Percentiles rank a stretch among this genome's conserved stretches.
Conservation (phyloP, 495 filamentous ascomycete species). For the Tetracladium setigerum region DNA sequence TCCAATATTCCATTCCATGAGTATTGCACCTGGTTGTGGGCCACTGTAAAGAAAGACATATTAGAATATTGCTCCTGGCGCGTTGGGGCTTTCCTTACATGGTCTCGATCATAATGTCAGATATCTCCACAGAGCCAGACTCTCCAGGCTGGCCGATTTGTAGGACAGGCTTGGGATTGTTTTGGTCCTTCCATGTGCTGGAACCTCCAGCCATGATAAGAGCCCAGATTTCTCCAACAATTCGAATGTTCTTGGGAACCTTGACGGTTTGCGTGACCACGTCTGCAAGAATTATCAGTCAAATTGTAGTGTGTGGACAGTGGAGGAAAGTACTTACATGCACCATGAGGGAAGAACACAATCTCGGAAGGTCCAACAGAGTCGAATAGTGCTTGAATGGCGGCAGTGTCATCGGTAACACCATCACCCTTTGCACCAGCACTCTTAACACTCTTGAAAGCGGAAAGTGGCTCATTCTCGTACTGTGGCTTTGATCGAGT, state of each 20-base stretch:
- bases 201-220: conserved; percentile 75
- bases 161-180: conserved; percentile 63
- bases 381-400: conserved; percentile 65
- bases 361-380: conserved; percentile 52
- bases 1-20: conserved; percentile 87
- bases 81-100: conserved; percentile 19
- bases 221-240: conserved; percentile 89
- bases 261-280: conserved; percentile 76
- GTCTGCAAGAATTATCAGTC: neutral
- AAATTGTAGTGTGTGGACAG: too few species aligned
- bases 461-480: conserved; percentile 42
- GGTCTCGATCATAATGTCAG: conserved; percentile 74
- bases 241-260: conserved; percentile 68
- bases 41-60: conserved; percentile 26
- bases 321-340: conserved; percentile 39
- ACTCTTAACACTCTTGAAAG: conserved; percentile 69
- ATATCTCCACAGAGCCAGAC: conserved; percentile 72
- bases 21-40: conserved; percentile 74
- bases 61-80: too few species aligned
- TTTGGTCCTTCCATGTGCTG: conserved; percentile 58
- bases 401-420: conserved; percentile 56
- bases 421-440: conserved; percentile 78
- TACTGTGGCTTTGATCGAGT: conserved; percentile 72
- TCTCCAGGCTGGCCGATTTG: conserved; percentile 77
- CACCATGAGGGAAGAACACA: conserved; percentile 88